A percentile compares a stretch with the other conserved stretches of the same genome.
These are phyloP conservation scores for Amanita polypyramis DNA, from an alignment of 768 basidiomycete species.

Conservation along the genomic window DNA sequence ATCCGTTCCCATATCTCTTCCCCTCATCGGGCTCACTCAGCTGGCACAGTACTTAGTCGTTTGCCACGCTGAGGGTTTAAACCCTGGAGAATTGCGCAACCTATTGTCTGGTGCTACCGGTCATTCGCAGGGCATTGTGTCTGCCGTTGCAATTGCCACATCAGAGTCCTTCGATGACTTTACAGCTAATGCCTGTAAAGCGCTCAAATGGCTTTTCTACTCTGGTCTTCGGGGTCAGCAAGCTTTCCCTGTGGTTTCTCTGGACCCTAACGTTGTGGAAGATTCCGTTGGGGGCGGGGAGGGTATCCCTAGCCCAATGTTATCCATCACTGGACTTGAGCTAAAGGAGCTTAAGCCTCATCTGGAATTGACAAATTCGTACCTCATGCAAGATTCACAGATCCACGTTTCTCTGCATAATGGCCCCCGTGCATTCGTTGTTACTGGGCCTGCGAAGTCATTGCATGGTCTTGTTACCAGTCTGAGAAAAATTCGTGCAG, in stretches of 20 bases:
- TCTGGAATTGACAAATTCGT: conserved; percentile 78
- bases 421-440: conserved; percentile 81
- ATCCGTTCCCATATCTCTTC: conserved; percentile 88
- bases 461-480: conserved; percentile 92
- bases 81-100: conserved; percentile 70
- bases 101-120: conserved; percentile 84
- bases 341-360: conserved; percentile 72
- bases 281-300: conserved; percentile 90
- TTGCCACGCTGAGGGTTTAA: conserved; percentile 63
- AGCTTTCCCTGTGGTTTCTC: conserved; percentile 83
- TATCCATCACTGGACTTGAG: conserved; percentile 76
- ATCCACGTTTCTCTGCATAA: conserved; percentile 87
- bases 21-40: conserved; percentile 93
- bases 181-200: conserved; percentile 67
- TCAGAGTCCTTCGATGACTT: conserved; percentile 71
- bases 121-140: conserved; percentile 94
- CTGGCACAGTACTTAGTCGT: conserved; percentile 85
- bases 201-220: conserved; percentile 88
- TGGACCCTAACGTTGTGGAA: conserved; percentile 81
- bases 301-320: conserved; percentile 89
- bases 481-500: conserved; percentile 82
- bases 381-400: conserved; percentile 71
- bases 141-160: conserved; percentile 82
- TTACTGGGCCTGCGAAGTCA: conserved; percentile 84
- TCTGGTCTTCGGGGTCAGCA: conserved; percentile 89